Base-by-base conservation (phyloP, 805 yeast species). In the Kuraishia piskuri region DNA sequence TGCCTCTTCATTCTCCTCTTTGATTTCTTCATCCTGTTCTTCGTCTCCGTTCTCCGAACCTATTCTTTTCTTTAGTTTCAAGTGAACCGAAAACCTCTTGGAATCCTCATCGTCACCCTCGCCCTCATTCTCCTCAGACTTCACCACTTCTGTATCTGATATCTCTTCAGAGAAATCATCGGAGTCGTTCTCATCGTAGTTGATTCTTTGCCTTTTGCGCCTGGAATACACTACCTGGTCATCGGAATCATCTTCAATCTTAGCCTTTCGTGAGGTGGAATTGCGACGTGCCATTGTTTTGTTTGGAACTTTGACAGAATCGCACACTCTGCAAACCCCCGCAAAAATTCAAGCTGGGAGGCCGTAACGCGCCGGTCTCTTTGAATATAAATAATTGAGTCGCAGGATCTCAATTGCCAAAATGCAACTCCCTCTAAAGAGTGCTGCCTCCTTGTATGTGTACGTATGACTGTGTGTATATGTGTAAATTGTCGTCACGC, bases 151-250 rank as follows among this genome's bases (percentile, higher is more conserved):
- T n/a, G 9, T n/a, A 3, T 31, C 40, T 12, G 40, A 31, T 14
- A 31, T 6, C 40, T 6, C 40, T 31, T 31, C 40, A 7, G 40
- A 31, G 17, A 31, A n/a, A 31, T 25, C 31, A 7, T 46, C 49
- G 22, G 24, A 10, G 3, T 19, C 45, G 22, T 52, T 52, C 50
- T 52, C 54, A 26, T 52, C 50, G 46, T 52, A 52, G 46, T 52
- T 49, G 24, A 52, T 23, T 31, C 37, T 49, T 5, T 48, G 37
- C 22, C 37, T 44, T 31, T 52, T 52, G 20, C 54, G 52, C 46
- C 52, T 46, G 44, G 40, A 24, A 20, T 19, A 22, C 17, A 26
- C 23, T 19, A 49, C 17, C 25, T 49, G 49, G 22, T 50, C 50
- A n/a, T 52, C 52, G 20, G 47, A 22, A 22, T 49, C 48, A 6